These are phyloP conservation scores for Lactarius pseudohatsudake DNA, from an alignment of 768 basidiomycete species.

Conservation along the genomic window DNA sequence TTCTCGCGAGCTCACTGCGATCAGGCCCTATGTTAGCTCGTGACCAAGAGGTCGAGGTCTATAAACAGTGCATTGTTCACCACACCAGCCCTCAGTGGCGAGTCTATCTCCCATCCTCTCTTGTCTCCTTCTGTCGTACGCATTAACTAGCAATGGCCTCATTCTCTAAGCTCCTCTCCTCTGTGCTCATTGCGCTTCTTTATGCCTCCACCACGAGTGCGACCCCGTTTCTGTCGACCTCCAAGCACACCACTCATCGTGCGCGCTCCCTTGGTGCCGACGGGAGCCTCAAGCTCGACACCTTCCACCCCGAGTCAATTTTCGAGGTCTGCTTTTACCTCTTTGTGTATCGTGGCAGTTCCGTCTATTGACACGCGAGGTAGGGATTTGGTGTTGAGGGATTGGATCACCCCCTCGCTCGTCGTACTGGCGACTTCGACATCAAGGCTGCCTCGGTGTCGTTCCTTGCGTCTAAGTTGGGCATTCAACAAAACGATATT, in stretches of 20 bases:
- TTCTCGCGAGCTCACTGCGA: background rate
- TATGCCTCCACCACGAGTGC: slow-evolving; percentile 30
- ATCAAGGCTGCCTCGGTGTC: slow-evolving; percentile 31
- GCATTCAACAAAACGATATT: slow-evolving; percentile 26
- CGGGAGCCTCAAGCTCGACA: slow-evolving; percentile 27
- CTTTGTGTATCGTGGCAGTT: background rate
- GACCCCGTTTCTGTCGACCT: slow-evolving; percentile 26
- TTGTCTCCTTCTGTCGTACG: background rate
- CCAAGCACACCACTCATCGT: slow-evolving; percentile 33
- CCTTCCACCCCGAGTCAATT: slow-evolving; percentile 34
- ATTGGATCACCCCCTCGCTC: slow-evolving; percentile 31
- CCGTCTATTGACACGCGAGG: background rate
- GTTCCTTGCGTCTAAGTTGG: slow-evolving; percentile 32
- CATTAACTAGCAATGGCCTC: slow-evolving; percentile 22
- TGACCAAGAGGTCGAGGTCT: background rate
- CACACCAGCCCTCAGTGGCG: background rate
- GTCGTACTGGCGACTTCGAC: slow-evolving; percentile 30
- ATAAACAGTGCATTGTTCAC: background rate
- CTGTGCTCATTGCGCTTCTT: slow-evolving; percentile 30
- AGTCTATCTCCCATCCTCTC: background rate
- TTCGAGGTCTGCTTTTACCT: slow-evolving; percentile 31
- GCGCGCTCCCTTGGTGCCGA: slow-evolving; percentile 28
- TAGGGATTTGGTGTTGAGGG: slow-evolving; percentile 33
- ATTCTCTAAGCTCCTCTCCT: slow-evolving; percentile 30
- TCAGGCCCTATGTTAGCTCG: background rate